phyloP scores from a whole-genome alignment of 768 basidiomycete genomes.

The Auricularia cornea region DNA sequence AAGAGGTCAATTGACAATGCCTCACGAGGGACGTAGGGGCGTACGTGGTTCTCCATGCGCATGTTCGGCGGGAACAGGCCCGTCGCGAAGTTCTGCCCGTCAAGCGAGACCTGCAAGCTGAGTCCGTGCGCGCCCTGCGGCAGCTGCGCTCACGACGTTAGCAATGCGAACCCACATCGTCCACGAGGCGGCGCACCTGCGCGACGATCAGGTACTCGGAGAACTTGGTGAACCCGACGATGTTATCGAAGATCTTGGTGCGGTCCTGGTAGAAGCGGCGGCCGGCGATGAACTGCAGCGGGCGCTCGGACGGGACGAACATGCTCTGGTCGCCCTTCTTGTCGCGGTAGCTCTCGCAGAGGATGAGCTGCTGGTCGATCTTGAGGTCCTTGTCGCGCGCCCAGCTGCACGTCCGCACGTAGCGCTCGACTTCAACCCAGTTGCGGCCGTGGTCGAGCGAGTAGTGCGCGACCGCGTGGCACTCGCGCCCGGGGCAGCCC shows the following conservation, averaged over 20 bases:
- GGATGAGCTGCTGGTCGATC: slow-evolving; percentile 78
- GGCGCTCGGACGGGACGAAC: slow-evolving; percentile 44
- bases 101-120: slow-evolving; percentile 85
- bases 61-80: slow-evolving; percentile 88
- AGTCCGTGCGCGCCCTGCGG: slow-evolving; percentile 48
- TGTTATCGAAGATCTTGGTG: slow-evolving; percentile 71
- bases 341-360: slow-evolving; percentile 81
- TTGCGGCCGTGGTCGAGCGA: slow-evolving; percentile 65
- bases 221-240: slow-evolving; percentile 96
- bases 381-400: slow-evolving; percentile 70
- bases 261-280: slow-evolving; percentile 60
- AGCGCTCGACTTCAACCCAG: slow-evolving; percentile 74
- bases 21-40: slow-evolving; percentile 18
- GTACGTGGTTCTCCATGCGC: slow-evolving; percentile 82
- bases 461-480: slow-evolving; percentile 70
- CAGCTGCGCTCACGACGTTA: no score
- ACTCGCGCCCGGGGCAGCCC: slow-evolving; percentile 52
- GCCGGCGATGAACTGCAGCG: slow-evolving; percentile 74
- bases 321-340: slow-evolving; percentile 72
- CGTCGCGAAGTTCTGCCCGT: slow-evolving; percentile 75
- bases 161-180: no score
- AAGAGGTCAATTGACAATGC: background rate
- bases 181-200: no score
- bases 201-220: slow-evolving; percentile 95
- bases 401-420: slow-evolving; percentile 90